Evolutionary conservation across 2,329 filamentous ascomycete species (phyloP).

Genomic region (Clonostachys sp.): DNA sequence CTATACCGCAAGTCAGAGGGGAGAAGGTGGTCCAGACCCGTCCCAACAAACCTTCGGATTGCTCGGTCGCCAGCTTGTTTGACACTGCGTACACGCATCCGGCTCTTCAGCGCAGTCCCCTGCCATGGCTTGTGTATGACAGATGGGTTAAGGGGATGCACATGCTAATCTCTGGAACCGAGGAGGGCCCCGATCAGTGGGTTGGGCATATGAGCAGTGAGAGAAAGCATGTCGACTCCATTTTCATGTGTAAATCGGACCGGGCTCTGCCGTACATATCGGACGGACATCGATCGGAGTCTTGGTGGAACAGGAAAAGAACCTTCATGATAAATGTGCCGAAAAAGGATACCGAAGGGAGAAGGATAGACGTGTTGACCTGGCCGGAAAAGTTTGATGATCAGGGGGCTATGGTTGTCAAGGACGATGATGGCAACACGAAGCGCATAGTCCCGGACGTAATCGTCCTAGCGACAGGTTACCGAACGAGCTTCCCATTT

Average conservation of each 20-base stretch:
- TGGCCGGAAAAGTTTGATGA: constrained; percentile 34
- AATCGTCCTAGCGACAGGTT: constrained; percentile 41
- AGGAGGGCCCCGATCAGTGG: constrained; percentile 40
- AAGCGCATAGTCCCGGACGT: constrained; percentile 32
- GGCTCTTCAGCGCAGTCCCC: constrained; percentile 29
- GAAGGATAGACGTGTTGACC: constrained; percentile 34
- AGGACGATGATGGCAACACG: constrained; percentile 11
- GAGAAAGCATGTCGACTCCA: constrained; percentile 26
- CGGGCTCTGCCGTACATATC: constrained; percentile 37
- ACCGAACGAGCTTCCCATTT: constrained; percentile 33
- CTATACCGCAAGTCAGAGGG: background rate
- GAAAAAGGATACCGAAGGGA: constrained; percentile 27
- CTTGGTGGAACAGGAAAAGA: constrained; percentile 25
- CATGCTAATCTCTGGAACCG: constrained; percentile 36
- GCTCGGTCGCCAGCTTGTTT: constrained; percentile 40
- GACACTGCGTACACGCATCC: constrained; percentile 47
- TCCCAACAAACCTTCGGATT: constrained; percentile 40
- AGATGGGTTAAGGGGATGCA: constrained; percentile 36
- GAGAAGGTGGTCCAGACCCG: background rate
- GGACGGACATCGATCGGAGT: constrained; percentile 22
- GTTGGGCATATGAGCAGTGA: constrained; percentile 34
- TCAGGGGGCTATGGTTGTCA: constrained; percentile 28
- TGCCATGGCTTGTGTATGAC: constrained; percentile 42
- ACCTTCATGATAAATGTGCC: constrained; percentile 30
- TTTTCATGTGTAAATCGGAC: constrained; percentile 38